Evolutionary conservation across 306 rosid species (phyloP).

Genomic region (Boehmeria nivea): DNA sequence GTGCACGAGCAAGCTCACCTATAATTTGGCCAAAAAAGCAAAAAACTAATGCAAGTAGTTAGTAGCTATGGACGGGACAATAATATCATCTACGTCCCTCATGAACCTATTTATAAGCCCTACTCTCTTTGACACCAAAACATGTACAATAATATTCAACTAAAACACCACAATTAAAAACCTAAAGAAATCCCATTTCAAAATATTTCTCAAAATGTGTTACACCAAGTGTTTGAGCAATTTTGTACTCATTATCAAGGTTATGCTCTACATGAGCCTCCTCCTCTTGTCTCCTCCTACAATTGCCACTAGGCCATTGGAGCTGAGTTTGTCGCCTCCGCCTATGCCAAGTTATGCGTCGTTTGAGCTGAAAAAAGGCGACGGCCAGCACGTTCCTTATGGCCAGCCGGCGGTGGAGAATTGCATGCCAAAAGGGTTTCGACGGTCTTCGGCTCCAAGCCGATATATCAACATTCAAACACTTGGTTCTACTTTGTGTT

Average conservation of each 20-base stretch:
- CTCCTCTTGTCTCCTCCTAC: slow-evolving; percentile 30
- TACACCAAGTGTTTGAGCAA: slow-evolving; percentile 14
- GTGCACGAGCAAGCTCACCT: slow-evolving; percentile 55
- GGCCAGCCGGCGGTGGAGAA: slow-evolving; percentile 31
- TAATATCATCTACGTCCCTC: no score
- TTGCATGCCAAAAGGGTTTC: slow-evolving; percentile 58
- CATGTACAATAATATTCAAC: no score
- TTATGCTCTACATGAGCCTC: slow-evolving; percentile 19
- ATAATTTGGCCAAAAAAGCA: no score
- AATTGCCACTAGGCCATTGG: slow-evolving; percentile 28
- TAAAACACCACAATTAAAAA: not conserved
- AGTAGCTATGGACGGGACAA: no score
- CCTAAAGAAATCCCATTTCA: no score
- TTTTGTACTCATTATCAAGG: no score
- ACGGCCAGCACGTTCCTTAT: not conserved
- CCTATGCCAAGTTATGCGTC: slow-evolving; percentile 23
- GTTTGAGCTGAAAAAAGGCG: slow-evolving; percentile 31
- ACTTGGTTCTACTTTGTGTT: slow-evolving; percentile 41
- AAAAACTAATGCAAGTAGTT: not conserved
- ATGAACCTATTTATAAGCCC: no score
- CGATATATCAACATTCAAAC: slow-evolving; percentile 46
- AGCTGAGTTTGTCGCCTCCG: no score
- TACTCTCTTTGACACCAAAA: no score
- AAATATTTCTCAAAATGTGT: not conserved
- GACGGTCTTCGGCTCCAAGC: slow-evolving; percentile 56